Conservation (phyloP, 129 eudicot genomes). For the Rutidosis leptorrhynchoides region DNA sequence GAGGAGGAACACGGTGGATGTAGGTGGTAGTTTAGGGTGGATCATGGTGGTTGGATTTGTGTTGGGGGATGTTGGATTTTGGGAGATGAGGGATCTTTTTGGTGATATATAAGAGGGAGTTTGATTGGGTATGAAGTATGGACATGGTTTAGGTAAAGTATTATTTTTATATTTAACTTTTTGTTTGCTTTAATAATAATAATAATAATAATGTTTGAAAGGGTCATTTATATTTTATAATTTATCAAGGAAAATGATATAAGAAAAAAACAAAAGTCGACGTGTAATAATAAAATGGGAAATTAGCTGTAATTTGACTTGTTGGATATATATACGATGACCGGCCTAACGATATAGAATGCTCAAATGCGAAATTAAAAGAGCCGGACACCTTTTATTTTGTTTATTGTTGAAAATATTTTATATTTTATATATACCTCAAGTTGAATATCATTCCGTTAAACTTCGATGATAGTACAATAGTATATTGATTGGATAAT, state of each 20-base stretch:
- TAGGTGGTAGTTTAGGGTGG: slow-evolving; percentile 24
- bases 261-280: no score
- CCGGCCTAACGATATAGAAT: slow-evolving; percentile 28
- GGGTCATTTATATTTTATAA: no score
- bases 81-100: slow-evolving; percentile 7
- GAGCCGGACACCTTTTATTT: neutral
- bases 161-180: neutral
- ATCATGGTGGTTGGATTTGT: slow-evolving; percentile 24
- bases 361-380: neutral
- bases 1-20: neutral
- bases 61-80: slow-evolving; percentile 10
- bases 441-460: no score
- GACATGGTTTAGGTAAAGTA: slow-evolving; percentile 44
- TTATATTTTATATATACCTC: no score
- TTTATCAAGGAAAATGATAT: slow-evolving; percentile 8
- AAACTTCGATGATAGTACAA: no score
- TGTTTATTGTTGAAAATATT: no score
- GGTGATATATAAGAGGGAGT: slow-evolving; percentile 33
- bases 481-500: no score
- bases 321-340: slow-evolving; percentile 19
- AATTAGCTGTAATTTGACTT: slow-evolving; percentile 35
- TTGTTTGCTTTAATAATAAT: neutral
- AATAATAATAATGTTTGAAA: no score
- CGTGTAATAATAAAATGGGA: slow-evolving; percentile 33
- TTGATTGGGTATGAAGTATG: slow-evolving; percentile 40